Base-by-base conservation (phyloP, 352 stramenopile genomes). In the Halophytophthora batemanensis region DNA sequence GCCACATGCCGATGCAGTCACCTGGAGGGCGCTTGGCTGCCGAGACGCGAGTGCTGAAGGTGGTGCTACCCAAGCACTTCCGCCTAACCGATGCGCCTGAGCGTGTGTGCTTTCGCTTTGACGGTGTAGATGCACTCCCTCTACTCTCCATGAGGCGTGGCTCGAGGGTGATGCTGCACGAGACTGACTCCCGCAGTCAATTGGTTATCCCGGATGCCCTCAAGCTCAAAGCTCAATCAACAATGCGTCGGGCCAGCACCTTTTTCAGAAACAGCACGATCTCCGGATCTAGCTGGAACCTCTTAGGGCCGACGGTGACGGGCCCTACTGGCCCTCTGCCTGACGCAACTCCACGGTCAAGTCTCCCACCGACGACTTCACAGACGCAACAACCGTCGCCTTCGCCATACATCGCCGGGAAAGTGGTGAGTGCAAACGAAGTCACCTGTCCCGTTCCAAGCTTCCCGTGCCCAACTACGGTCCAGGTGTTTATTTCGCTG, bases 221-320 rank as follows among this genome's bases (percentile, higher is more conserved):
- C 1, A 83, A 74, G 25, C 50, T 86, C 23, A 62, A 62, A 19
- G 67, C 46, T 0, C 70, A 85, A 45, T 76, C 71, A 17, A 82
- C 71, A 1, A 62, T 74, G 53, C 59, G 68, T 0, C 56, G 62
- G 18, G 46, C 64, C 23, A 83, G 73, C 39, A 85, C 73, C 3
- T 77, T 72, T 48, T 77, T 78, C 17, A 61, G 79, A 23, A 82
- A 85, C 60, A 86, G 59, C 38, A 74, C 69, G 22, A 66, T 88
- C 36, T 75, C 68, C 0, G 42, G 59, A 7, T 72, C 63, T 1
- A 56, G 10, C 17, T 42, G 49, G 11, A 28, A 18, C 6, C 15
- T 59, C 17, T 7, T 31, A 8, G 25, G 25, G 25, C 8, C 25
- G 25, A 31, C 25, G 8, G 4, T 8, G 8, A 31, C 25, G 25